Evolutionary conservation across 2,329 filamentous ascomycete genomes (phyloP).

Genomic region (Trichothecium sympodiale): DNA sequence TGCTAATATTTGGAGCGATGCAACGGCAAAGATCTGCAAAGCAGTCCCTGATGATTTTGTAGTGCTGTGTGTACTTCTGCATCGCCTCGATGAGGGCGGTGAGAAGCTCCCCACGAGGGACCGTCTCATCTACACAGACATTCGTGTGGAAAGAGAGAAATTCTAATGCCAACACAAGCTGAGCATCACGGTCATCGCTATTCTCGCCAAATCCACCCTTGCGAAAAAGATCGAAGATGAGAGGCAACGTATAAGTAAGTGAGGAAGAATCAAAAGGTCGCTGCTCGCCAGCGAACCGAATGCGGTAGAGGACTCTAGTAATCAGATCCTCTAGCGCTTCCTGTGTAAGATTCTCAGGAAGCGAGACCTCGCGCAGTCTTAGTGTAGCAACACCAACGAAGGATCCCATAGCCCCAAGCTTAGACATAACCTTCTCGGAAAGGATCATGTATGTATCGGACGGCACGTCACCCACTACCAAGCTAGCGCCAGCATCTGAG

Average conservation of each 20-base stretch:
- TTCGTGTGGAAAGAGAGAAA: slow-evolving; percentile 82
- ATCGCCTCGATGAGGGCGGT: slow-evolving; percentile 66
- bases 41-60: slow-evolving; percentile 90
- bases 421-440: slow-evolving; percentile 59
- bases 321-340: slow-evolving; percentile 79
- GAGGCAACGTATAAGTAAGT: slow-evolving; percentile 74
- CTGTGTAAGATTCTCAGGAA: slow-evolving; percentile 61
- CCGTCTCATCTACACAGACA: slow-evolving; percentile 59
- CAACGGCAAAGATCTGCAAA: slow-evolving; percentile 77
- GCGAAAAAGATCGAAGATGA: slow-evolving; percentile 68
- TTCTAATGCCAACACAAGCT: slow-evolving; percentile 80
- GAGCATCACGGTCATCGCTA: slow-evolving; percentile 74
- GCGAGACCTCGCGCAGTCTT: slow-evolving; percentile 62
- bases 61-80: slow-evolving; percentile 84
- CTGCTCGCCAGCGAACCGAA: slow-evolving; percentile 85
- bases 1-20: slow-evolving; percentile 68
- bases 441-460: slow-evolving; percentile 71
- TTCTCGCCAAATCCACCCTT: slow-evolving; percentile 66
- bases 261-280: slow-evolving; percentile 86
- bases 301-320: slow-evolving; percentile 78
- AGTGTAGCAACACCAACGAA: slow-evolving; percentile 86
- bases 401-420: slow-evolving; percentile 64
- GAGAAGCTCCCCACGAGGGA: slow-evolving; percentile 68
- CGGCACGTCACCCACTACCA: slow-evolving; percentile 71
- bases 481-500: slow-evolving; percentile 69